phyloP scores from a whole-genome alignment of 1,284 basidiomycete species.

The Wallemia mellicola region DNA sequence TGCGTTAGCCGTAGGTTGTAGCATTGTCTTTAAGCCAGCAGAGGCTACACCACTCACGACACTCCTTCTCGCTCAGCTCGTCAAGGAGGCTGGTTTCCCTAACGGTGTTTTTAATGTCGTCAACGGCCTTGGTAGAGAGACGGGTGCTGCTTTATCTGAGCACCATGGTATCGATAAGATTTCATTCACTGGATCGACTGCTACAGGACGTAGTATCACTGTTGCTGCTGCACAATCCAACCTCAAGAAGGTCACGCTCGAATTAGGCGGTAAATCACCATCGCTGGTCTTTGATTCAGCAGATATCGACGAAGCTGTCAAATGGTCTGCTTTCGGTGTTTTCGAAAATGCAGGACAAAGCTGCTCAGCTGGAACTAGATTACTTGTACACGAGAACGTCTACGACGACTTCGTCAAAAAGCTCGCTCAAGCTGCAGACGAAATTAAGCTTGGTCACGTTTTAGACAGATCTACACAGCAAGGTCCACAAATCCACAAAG shows the following conservation, averaged over 20 bases:
- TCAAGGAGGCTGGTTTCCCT: conserved; percentile 9
- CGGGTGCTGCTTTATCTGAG: conserved; percentile 5
- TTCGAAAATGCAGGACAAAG: conserved; percentile 5
- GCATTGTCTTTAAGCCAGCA: conserved; percentile 12
- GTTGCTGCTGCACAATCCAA: conserved; percentile 13
- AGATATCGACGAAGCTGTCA: conserved; percentile 6
- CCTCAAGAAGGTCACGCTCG: conserved; percentile 15
- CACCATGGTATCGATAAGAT: conserved; percentile 10
- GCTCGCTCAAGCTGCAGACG: conserved; percentile 11
- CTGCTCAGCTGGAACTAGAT: conserved; percentile 7
- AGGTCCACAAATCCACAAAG: conserved; percentile 16
- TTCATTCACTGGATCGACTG: conserved; percentile 12
- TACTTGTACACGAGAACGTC: conserved; percentile 6
- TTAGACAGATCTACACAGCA: conserved; percentile 16
- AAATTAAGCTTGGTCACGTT: conserved; percentile 15
- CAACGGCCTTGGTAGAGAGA: conserved; percentile 10
- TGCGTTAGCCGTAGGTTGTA: conserved; percentile 7
- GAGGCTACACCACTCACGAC: conserved; percentile 12
- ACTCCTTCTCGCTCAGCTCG: conserved; percentile 8
- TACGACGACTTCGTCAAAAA: conserved; percentile 11
- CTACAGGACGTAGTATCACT: conserved; percentile 15
- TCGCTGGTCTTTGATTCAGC: conserved; percentile 5
- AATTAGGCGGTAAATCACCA: conserved; percentile 15
- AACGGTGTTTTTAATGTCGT: conserved; percentile 12
- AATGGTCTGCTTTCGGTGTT: conserved; percentile 5